Base-by-base conservation (phyloP, 75 land plant genomes). In the Azolla pinnata region DNA sequence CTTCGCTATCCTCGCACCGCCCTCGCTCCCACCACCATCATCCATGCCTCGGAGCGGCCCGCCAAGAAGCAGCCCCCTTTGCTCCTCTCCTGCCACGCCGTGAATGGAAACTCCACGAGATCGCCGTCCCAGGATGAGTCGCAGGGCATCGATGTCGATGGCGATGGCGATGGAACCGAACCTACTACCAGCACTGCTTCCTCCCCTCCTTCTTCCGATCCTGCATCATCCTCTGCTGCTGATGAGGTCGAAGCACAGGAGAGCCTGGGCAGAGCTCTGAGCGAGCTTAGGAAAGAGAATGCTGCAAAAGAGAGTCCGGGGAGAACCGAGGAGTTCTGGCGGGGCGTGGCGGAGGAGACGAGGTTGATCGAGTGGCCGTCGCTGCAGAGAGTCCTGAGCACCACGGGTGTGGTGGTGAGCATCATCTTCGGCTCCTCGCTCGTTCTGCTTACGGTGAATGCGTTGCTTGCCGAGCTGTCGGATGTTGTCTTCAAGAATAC, bases 351-450 rank as follows among this genome's bases (percentile, higher is more conserved):
- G 67, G 93, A 88, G 75, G 97, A 92, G 76, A 78, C 83, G 9
- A 60, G 68, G 26, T 73, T 74, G 66, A 89, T 92, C 54, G 95
- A 92, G 65, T 92, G 97, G 97, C 97, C 97, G 26, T 66, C 57
- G 38, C 78, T 88, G 53, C 70, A 74, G 16, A 85, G 76, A 48
- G 97, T 92, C 14, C 31, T 92, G 54, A 86, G 84, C n/a, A 92
- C 89, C 9, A 92, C 97, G 0, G 86, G 83, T 17, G 90, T 92
- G 3, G 97, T 92, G 10, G 61, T 88, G 7, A 79, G 80, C 10
- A 88, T 92, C 21, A 92, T 92, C 25, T 76, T 87, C 7, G 97
- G 95, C 2, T 92, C 97, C 10, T 80, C 85, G 34, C 68, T 81
- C 38, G 90, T 83, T 45, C 62, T 92, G 63, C 84, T 92, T 27